phyloP scores from a whole-genome alignment of 805 yeast genomes.

The Candida odintsovae region DNA sequence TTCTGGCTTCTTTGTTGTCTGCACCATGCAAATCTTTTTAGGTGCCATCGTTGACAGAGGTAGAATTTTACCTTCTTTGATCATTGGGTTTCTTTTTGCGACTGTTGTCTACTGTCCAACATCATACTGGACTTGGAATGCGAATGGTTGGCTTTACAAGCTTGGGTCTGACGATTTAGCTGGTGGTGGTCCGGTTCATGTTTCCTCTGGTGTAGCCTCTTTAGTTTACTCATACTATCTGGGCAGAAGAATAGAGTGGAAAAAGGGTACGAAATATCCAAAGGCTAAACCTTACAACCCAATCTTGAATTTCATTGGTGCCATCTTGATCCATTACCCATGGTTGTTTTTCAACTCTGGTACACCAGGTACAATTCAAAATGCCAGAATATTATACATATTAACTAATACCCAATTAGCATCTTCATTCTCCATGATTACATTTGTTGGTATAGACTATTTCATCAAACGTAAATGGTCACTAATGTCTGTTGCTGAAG shows the following conservation, averaged over 20 bases:
- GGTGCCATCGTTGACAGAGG: slow-evolving; percentile 96
- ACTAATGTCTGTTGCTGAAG: slow-evolving; percentile 89
- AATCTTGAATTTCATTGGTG: slow-evolving; percentile 82
- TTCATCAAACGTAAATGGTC: slow-evolving; percentile 85
- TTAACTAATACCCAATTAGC: slow-evolving; percentile 86
- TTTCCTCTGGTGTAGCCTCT: slow-evolving; percentile 87
- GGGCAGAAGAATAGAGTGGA: slow-evolving; percentile 65
- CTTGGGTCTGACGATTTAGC: slow-evolving; percentile 97
- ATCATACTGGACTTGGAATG: slow-evolving; percentile 92
- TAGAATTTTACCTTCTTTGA: slow-evolving; percentile 73
- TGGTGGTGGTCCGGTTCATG: slow-evolving; percentile 98
- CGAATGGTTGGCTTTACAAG: slow-evolving; percentile 86
- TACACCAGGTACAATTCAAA: slow-evolving; percentile 68
- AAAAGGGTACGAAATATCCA: slow-evolving; percentile 39
- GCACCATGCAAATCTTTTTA: slow-evolving; percentile 81
- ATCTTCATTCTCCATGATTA: slow-evolving; percentile 81
- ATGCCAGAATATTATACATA: slow-evolving; percentile 79
- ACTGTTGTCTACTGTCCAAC: slow-evolving; percentile 90
- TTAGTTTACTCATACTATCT: slow-evolving; percentile 72
- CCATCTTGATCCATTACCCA: slow-evolving; percentile 84
- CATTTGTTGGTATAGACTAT: slow-evolving; percentile 87
- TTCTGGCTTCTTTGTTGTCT: slow-evolving; percentile 85
- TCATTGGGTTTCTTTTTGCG: slow-evolving; percentile 78
- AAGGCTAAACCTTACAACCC: slow-evolving; percentile 88
- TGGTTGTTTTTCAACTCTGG: slow-evolving; percentile 97